A percentile compares a stretch with the other conserved stretches of the same genome.
Evolutionary conservation across 257 asterid species (phyloP).

Genomic region (Eucommia ulmoides): DNA sequence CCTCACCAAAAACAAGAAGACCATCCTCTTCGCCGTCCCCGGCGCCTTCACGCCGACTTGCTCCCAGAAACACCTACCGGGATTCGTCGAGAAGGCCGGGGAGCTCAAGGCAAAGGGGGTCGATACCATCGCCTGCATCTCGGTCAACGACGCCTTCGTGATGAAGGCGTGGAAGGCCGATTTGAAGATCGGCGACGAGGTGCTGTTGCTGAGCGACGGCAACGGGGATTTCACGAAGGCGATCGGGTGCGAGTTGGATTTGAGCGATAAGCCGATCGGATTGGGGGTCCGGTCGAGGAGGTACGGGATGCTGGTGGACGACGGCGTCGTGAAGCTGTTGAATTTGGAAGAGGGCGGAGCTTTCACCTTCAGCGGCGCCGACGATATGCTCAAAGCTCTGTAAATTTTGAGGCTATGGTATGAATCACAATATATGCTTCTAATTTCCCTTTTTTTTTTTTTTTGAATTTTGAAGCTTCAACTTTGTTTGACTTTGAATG

Average conservation of each 20-base stretch:
- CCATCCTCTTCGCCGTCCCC: slow-evolving; percentile 77
- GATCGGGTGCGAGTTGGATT: slow-evolving; percentile 81
- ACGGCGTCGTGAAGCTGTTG: slow-evolving; percentile 75
- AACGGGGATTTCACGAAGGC: slow-evolving; percentile 73
- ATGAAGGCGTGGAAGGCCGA: slow-evolving; percentile 96
- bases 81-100: slow-evolving; percentile 59
- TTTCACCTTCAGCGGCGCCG: slow-evolving; percentile 94
- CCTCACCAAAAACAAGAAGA: slow-evolving; percentile 61
- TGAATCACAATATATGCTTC: too few species aligned
- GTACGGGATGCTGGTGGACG: slow-evolving; percentile 71
- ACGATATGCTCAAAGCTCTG: slow-evolving; percentile 71
- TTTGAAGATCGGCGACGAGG: slow-evolving; percentile 49
- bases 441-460: too few species aligned
- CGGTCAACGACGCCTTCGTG: slow-evolving; percentile 91
- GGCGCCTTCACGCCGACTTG: slow-evolving; percentile 99
- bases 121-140: slow-evolving; percentile 76
- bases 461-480: too few species aligned
- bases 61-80: slow-evolving; percentile 93
- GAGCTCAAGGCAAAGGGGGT: slow-evolving; percentile 79
- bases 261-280: slow-evolving; percentile 89
- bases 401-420: slow-evolving; percentile 18
- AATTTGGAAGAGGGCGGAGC: slow-evolving; percentile 98
- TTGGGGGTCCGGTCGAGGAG: slow-evolving; percentile 91
- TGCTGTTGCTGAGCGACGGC: slow-evolving; percentile 82
- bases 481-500: too few species aligned